Evolutionary conservation across 1,139 yeast species (phyloP).

Genomic region (Debaryomyces fabryi): DNA sequence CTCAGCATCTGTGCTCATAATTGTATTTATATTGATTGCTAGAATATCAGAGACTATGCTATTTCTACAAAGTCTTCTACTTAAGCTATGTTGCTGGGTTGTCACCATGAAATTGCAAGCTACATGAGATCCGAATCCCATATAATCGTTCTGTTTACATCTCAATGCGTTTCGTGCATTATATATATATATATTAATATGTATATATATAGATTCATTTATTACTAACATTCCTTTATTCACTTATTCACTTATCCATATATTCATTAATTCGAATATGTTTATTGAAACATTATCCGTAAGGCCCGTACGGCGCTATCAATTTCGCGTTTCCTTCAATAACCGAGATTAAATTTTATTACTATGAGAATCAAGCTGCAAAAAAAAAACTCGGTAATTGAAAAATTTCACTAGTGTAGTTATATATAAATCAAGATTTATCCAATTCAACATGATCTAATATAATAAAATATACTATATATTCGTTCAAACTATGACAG

Average conservation of each 20-base stretch:
- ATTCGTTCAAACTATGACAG: background rate
- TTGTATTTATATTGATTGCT: background rate
- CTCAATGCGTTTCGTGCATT: background rate
- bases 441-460: background rate
- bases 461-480: background rate
- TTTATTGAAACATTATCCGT: background rate
- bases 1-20: background rate
- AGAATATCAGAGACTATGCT: background rate
- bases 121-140: background rate
- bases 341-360: slow-evolving; percentile 15
- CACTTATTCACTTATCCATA: background rate
- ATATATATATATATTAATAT: background rate
- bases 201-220: background rate
- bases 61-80: background rate
- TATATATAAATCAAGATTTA: slow-evolving; percentile 1
- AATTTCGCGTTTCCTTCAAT: slow-evolving; percentile 13
- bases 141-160: background rate
- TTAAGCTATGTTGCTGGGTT: background rate
- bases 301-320: background rate
- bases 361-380: slow-evolving; percentile 12
- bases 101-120: background rate
- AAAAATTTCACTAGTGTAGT: slow-evolving; percentile 3
- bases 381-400: slow-evolving; percentile 6
- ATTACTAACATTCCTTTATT: background rate
- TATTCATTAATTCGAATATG: background rate